Base-by-base conservation (phyloP, 352 stramenopile species). In the Phytopythium cucurbitacearum region DNA sequence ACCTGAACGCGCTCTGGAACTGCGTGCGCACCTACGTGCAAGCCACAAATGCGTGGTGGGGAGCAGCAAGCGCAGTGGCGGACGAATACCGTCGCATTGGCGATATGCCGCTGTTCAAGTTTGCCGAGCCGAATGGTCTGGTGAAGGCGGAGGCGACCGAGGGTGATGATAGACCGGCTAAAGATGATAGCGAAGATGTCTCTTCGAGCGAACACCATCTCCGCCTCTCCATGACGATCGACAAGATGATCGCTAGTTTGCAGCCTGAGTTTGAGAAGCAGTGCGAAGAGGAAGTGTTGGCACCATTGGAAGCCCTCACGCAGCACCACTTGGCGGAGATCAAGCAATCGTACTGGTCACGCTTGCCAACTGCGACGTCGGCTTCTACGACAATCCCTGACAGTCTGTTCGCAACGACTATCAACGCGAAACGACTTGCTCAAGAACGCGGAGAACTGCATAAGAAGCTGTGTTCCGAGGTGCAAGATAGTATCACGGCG, bases 331-430 rank as follows among this genome's bases (percentile, higher is more conserved):
- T 93, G 3, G 77, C 78, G 0, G 82, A 93, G 40, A 67, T 93
- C 21, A 89, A 91, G 52, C 71, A 91, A 43, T 76, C 80, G 36
- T 91, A 87, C 56, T 93, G 82, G 82, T 87, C 73, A 11, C 65
- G 80, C 1, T 63, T 76, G 7, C 64, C 65, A 11, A 70, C 59
- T 45, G 55, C 40, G 21, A 3, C 34, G n/a, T 13, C 33, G 1
- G 16, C 33, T 2, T 43, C 34, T n/a, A 42, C 38, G 10, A 40
- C 48, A 33, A 51, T 63, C 8, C 15, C 47, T 2, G 11, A n/a
- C n/a, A 3, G 13, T 3, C 15, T 13, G 36, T 45, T 39, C 12
- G 37, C 32, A 2, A 36, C 48, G 48, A 46, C 36, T 5, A 57
- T 67, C 7, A 76, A 80, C 11, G 53, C 72, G 9, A 73, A 74